Evolutionary conservation across 2,329 filamentous ascomycete genomes (phyloP).

Genomic region (Grosmannia clavigera): DNA sequence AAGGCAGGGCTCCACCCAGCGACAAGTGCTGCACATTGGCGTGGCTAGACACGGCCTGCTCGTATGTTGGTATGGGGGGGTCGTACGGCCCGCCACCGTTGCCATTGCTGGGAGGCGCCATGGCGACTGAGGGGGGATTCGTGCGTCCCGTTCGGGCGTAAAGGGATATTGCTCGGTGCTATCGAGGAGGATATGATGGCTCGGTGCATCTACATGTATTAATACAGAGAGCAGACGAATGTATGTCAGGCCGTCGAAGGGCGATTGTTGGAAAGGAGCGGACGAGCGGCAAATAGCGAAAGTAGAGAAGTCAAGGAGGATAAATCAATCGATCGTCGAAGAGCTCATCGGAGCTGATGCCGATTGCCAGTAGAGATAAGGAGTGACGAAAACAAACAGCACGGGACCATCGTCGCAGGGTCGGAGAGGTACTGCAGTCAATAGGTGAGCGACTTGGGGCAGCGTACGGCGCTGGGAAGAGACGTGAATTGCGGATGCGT

Average conservation of each 20-base stretch:
- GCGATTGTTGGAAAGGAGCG: background rate
- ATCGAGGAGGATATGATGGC: too few relatives aligned
- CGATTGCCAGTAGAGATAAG: background rate
- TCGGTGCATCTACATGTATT: background rate
- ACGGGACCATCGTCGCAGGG: background rate
- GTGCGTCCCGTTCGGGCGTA: too few relatives aligned
- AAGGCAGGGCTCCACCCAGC: background rate
- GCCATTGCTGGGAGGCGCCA: too few relatives aligned
- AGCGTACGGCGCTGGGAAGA: background rate
- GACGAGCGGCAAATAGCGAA: background rate
- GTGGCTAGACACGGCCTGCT: conserved; percentile 58
- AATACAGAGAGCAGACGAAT: background rate
- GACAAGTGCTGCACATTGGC: conserved; percentile 25
- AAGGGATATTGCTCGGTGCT: too few relatives aligned
- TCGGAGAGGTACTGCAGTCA: background rate
- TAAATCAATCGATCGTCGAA: background rate
- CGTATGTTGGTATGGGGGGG: conserved; percentile 70
- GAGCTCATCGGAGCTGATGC: background rate
- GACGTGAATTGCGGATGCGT: background rate
- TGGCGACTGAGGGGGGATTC: background rate
- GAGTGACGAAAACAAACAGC: background rate
- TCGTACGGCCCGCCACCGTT: conserved; percentile 27
- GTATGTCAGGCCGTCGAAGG: background rate
- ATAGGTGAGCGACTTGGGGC: background rate
- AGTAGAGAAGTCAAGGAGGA: background rate